Evolutionary conservation across 2,329 filamentous ascomycete species (phyloP).

Genomic region (Ophiocordyceps sinensis): DNA sequence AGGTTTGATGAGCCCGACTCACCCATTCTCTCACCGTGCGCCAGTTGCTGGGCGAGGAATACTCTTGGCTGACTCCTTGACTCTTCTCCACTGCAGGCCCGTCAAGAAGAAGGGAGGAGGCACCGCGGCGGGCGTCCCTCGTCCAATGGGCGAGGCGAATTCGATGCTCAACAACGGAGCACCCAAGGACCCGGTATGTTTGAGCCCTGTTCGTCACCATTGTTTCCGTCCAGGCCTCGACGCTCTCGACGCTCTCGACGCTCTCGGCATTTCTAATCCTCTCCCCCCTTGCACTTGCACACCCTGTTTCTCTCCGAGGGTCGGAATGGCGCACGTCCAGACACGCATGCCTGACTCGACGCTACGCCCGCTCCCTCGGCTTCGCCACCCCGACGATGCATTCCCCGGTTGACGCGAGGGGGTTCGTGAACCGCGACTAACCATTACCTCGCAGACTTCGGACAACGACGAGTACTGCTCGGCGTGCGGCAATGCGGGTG

Average conservation of each 20-base stretch:
- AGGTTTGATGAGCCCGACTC: too few species aligned
- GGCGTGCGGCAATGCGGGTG: constrained; percentile 69
- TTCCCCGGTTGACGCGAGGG: background rate
- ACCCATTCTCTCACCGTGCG: too few species aligned
- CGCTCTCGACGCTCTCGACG: too few species aligned
- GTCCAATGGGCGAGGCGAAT: constrained; percentile 47
- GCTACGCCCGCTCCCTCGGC: background rate
- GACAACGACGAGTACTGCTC: constrained; percentile 88
- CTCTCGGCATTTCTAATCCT: too few species aligned
- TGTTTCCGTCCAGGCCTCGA: too few species aligned
- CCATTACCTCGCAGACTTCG: constrained; percentile 14
- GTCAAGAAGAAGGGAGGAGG: constrained; percentile 59
- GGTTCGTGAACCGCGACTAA: constrained; percentile 14
- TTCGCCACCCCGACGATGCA: background rate
- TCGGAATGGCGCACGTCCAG: background rate
- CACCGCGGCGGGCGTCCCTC: constrained; percentile 53
- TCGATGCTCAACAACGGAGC: constrained; percentile 45
- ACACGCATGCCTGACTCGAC: background rate
- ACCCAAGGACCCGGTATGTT: constrained; percentile 38
- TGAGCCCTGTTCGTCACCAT: background rate
- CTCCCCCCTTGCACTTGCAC: background rate
- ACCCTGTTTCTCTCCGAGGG: background rate
- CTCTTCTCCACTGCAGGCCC: constrained; percentile 37
- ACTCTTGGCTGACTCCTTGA: background rate
- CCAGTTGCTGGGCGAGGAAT: background rate